phyloP scores from a whole-genome alignment of 371 early-diverging fungal genomes.

The Mortierella sp. region DNA sequence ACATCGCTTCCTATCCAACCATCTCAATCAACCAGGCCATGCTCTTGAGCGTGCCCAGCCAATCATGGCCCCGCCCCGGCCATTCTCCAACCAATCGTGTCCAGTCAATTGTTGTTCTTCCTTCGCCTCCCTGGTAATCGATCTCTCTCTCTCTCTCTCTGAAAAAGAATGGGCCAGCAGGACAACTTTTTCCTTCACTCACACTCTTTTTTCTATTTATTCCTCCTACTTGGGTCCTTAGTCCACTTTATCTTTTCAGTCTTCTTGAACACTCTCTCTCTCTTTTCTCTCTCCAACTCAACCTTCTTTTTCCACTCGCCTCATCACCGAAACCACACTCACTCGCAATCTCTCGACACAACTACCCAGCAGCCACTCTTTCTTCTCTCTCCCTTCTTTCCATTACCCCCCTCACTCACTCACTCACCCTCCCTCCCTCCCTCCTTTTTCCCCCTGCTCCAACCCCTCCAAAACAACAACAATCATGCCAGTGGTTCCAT shows the following conservation, averaged over 20 bases:
- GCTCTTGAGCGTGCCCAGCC: not conserved
- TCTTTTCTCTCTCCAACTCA: not conserved
- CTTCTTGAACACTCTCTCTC: not conserved
- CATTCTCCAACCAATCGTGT: not conserved
- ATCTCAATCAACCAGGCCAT: not conserved
- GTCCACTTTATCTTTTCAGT: not conserved
- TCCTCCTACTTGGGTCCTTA: not conserved
- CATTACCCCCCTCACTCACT: too few relatives aligned
- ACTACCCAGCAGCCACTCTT: not conserved
- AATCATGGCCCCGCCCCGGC: not conserved
- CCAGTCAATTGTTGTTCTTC: not conserved
- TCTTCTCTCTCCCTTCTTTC: too few relatives aligned
- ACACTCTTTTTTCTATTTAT: not conserved
- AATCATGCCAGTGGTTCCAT: slow-evolving; percentile 29
- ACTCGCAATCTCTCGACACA: too few relatives aligned
- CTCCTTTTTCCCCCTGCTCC: not conserved
- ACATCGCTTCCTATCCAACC: not conserved
- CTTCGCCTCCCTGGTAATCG: not conserved
- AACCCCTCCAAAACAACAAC: too few relatives aligned
- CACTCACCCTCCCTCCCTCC: not conserved
- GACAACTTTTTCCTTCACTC: not conserved
- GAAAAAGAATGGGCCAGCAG: not conserved
- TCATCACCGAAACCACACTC: too few relatives aligned
- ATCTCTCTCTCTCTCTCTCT: not conserved
- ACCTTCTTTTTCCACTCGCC: too few relatives aligned